Conservation (phyloP, 495 filamentous ascomycete species). For the Aspergillus bertholletiae region DNA sequence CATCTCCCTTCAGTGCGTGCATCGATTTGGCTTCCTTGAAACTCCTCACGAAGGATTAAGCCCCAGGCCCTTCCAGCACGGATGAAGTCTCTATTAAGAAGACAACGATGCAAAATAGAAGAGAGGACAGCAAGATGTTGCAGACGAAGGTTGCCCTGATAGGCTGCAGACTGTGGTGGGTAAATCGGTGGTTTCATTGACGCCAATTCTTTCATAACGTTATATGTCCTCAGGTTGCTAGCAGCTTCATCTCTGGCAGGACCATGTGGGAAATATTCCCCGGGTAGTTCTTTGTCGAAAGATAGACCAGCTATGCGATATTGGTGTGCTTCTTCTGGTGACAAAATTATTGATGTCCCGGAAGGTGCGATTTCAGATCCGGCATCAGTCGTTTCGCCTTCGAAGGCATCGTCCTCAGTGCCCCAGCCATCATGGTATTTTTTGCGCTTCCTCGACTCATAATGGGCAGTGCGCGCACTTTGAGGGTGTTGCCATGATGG, state of each 20-base stretch:
- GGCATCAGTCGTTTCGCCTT: constrained; percentile 33
- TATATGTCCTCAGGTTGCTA: constrained; percentile 10
- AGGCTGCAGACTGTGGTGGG: constrained; percentile 31
- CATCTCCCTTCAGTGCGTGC: constrained; percentile 53
- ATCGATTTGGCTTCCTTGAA: constrained; percentile 50
- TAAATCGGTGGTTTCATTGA: constrained; percentile 31
- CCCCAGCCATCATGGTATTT: constrained; percentile 25
- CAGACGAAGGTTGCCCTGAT: constrained; percentile 40
- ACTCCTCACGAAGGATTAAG: constrained; percentile 55
- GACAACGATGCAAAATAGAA: constrained; percentile 57
- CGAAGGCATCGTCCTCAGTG: constrained; percentile 18
- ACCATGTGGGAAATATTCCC: constrained; percentile 42
- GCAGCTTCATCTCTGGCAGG: constrained; percentile 14
- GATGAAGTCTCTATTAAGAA: constrained; percentile 56
- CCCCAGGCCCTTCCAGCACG: constrained; percentile 65
- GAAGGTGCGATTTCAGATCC: constrained; percentile 27
- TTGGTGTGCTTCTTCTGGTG: constrained; percentile 44
- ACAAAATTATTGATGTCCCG: constrained; percentile 29
- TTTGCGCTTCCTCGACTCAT: constrained; percentile 40
- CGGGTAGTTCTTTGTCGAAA: constrained; percentile 40
- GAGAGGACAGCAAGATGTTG: constrained; percentile 61
- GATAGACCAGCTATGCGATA: constrained; percentile 46
- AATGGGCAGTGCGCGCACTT: constrained; percentile 32
- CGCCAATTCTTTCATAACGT: constrained; percentile 22
- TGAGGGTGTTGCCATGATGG: constrained; percentile 34